Evolutionary conservation across 768 basidiomycete genomes (phyloP), one percentile per base, ranked within the genome.

Genomic region (Russula sp.): DNA sequence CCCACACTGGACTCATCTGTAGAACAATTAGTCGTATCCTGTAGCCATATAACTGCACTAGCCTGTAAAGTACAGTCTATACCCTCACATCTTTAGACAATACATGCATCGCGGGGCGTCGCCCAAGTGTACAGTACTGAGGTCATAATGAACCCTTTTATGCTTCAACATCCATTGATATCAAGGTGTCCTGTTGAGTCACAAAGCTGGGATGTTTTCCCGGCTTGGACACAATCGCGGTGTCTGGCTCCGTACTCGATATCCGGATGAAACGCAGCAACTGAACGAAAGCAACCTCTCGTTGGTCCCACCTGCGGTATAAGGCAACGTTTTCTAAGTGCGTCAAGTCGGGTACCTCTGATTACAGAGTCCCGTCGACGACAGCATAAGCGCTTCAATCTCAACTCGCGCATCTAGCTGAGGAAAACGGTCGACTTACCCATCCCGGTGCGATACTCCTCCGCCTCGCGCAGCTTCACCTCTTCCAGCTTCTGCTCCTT

Each of bases 291-390:
- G 86, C 81, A 5, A 83, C 74, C 67, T 90, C 88, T 61, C 81
- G 83, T 66, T 88, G 85, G 67, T 92, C 88, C 91, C 91, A 93
- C 60, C 75, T 74, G 43, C 87, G 81, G 70, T 91, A 90, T 4
- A 92, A 75, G 34, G 80, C 79, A 42, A 89, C 85, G 16, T 82
- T 93, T 10, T 77, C 71, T n/a, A 75, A 72, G 65, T 93, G 83
- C 0, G 89, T 92, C 32, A 93, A 78, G 72, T 93, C 91, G 7
- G 84, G 81, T 38, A 93, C 78, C 75, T 93, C 91, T 93, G 70
- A 51, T 50, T 46, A 51, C 56, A 53, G 36, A 52, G 13, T 55
- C 39, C 34, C 51, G 34, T 42, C 35, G 7, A 39, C 8, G 36
- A 42, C 57, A 57, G 7, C 67, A 46, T 42, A 42, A 36, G 13